Conservation (phyloP, 306 rosid genomes). For the Morella rubra region DNA sequence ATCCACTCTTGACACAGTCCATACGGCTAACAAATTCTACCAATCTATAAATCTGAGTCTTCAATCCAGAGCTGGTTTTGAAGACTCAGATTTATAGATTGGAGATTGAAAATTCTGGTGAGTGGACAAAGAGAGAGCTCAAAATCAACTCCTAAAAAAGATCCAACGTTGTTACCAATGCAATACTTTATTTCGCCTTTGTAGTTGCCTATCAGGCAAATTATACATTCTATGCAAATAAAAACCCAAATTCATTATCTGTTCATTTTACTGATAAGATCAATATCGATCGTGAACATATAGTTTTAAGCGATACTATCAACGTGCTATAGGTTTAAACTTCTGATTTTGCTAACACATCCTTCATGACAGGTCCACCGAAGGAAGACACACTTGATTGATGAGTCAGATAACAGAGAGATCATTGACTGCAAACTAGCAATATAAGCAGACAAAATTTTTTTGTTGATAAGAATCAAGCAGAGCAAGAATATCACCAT, state of each 20-base stretch:
- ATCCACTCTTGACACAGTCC: background rate
- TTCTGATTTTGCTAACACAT: no score
- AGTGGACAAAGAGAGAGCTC: background rate
- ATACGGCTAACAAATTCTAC: no score
- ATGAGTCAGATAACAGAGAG: background rate
- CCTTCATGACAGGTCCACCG: no score
- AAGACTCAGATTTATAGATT: no score
- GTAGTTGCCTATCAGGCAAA: background rate
- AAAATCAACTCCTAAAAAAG: background rate
- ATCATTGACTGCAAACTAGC: constrained; percentile 17
- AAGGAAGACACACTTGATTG: background rate
- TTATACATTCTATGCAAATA: background rate
- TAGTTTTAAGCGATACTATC: constrained; percentile 2
- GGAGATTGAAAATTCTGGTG: no score
- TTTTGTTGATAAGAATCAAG: background rate
- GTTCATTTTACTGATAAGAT: background rate
- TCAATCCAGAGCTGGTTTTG: background rate
- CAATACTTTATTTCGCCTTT: background rate
- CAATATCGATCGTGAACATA: background rate
- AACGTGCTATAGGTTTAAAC: background rate
- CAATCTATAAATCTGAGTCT: no score
- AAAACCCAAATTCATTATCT: background rate
- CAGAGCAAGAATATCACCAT: constrained; percentile 47
- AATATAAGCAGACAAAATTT: background rate
- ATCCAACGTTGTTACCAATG: background rate